Evolutionary conservation across 2,329 filamentous ascomycete genomes (phyloP), one percentile per base, ranked within the genome.

Genomic region (Fusarium proliferatum): DNA sequence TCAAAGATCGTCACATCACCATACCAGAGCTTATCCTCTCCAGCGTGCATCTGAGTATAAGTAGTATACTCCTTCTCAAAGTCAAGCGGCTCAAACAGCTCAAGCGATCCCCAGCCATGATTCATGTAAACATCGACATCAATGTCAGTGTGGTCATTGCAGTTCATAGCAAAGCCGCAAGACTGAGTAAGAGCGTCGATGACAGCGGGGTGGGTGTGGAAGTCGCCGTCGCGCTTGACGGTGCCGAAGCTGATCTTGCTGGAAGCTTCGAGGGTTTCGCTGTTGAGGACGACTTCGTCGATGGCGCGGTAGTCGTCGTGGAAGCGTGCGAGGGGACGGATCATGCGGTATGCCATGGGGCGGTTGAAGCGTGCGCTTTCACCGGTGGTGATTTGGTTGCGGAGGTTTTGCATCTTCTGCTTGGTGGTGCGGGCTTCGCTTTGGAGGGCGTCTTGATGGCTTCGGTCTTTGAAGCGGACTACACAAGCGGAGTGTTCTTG

Each of bases 1-100:
- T 89, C 86, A 63, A 89, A 88, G 71, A 89, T 80, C 69, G 88
- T 88, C 15, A 85, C 86, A 71, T 90, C 87, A 48, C 88, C 88
- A 36, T 69, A 60, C 68, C 69, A 73, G 2, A 71, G 74, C 43
- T 72, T 69, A 3, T 75, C 74, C 7, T 71, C 28, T 1, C 74
- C 74, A 15, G 60, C 65, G 1, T 34, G 36, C 74, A 76, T 76
- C 23, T 72, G 74, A 0, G 74, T 76, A 6, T 76, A 76, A 2
- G 74, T 73, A 7, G 51, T 71, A 13, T 76, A 76, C 13, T 45
- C 16, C 57, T 75, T 75, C n/a, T 76, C 74, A 45, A 76, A 76
- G 42, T 73, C 58, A 17, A 39, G 56, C 11, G 33, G 33, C 36
- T 76, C 69, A 19, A 75, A 76, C 13, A 76, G 26, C 30, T 76